Evolutionary conservation across 2,329 filamentous ascomycete species (phyloP), one percentile per base, ranked within the genome.

Genomic region (Aspergillus flavus): DNA sequence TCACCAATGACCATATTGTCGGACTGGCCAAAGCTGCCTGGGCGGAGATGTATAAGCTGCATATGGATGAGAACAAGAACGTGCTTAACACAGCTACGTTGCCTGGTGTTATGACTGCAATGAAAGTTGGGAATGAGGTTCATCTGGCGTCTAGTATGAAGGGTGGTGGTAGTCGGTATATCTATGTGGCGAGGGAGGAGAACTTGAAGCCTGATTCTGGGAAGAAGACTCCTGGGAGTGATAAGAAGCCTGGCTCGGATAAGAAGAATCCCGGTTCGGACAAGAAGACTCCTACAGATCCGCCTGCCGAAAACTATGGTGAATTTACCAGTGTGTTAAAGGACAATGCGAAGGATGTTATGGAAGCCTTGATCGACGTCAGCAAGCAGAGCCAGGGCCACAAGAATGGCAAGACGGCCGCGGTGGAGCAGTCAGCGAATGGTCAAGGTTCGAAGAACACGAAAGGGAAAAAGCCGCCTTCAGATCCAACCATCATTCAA

Each of bases 331-430:
- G 16, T 56, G 54, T 56, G 1, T 26, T 56, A 21, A 57, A 57
- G 36, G 19, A 21, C 10, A 16, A 41, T 16, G 36, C 55, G 2
- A 16, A 41, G 55, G 55, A 57, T n/a, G 34, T 57, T n/a, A 57
- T 57, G 55, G 4, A 57, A 23, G 55, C 36, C 55, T 28, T 57
- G 55, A 57, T 46, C 16, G 55, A 46, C 21, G 55, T 45, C 55
- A 43, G 41, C 55, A 43, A 11, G 30, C 19, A 57, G 3, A 41
- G 36, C 26, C 11, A 57, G 21, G 34, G 19, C 6, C 36, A 43
- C 52, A 48, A 48, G 43, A 46, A 28, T 28, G 26, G 26, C 0
- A 28, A 28, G 26, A 28, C 26, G 0, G 26, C 26, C 26, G 26
- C 26, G 1, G 26, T 28, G 26, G 26, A 28, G 1, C 26, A 28